Conservation (phyloP, 2,329 filamentous ascomycete species). For the Alternaria sp. region DNA sequence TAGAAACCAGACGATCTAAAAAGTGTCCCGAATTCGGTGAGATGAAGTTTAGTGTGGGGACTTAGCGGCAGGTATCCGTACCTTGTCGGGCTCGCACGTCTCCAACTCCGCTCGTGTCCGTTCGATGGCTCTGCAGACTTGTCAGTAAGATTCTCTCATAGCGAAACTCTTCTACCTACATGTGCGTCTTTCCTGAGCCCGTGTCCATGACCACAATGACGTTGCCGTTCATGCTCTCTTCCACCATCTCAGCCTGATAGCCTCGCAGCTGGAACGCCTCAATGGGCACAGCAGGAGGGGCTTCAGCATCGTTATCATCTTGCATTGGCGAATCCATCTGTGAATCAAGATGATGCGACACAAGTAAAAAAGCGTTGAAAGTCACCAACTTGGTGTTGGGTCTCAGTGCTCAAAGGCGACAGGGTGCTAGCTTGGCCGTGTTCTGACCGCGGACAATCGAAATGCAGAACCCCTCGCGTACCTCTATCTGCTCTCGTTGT, state of each 20-base stretch:
- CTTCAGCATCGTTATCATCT: slow-evolving; percentile 4
- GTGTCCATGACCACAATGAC: slow-evolving; percentile 59
- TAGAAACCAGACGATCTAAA: slow-evolving; percentile 53
- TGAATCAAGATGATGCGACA: background rate
- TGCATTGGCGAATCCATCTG: slow-evolving; percentile 5
- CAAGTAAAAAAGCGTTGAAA: background rate
- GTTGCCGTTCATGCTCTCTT: slow-evolving; percentile 52
- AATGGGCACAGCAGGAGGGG: slow-evolving; percentile 4
- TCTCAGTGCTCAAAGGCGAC: background rate
- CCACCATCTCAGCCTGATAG: slow-evolving; percentile 59
- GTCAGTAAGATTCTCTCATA: slow-evolving; percentile 11
- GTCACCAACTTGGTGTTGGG: background rate
- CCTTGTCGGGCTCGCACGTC: slow-evolving; percentile 43
- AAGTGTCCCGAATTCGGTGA: slow-evolving; percentile 3
- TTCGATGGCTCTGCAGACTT: slow-evolving; percentile 46
- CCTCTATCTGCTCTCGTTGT: background rate
- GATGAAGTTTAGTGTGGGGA: background rate
- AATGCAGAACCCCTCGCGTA: background rate
- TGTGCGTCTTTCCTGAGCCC: slow-evolving; percentile 57
- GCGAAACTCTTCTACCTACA: slow-evolving; percentile 27
- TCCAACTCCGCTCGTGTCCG: slow-evolving; percentile 54
- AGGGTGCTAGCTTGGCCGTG: background rate
- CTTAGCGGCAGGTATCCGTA: slow-evolving; percentile 19
- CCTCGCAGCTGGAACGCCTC: slow-evolving; percentile 46
- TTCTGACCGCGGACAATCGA: background rate